A percentile compares a stretch with the other conserved stretches of the same genome.
Conservation (phyloP, 208 protist genomes). For the Wallacemonas collosoma region DNA sequence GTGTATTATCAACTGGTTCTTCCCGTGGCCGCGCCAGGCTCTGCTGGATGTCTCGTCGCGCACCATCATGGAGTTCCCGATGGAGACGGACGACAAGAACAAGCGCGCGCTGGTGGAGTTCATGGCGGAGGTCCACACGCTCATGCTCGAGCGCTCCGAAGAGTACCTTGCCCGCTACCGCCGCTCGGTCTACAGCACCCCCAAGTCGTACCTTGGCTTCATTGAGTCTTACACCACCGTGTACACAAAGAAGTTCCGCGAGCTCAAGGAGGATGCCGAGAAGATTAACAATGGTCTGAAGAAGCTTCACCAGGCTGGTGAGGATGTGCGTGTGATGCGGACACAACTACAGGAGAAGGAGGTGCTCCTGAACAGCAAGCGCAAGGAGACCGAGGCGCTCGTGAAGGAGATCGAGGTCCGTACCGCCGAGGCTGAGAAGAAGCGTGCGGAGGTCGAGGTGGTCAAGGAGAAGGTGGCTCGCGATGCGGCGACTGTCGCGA, state of each 20-base stretch:
- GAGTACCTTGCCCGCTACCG: slow-evolving; percentile 94
- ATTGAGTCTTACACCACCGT: slow-evolving; percentile 93
- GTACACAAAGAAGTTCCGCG: slow-evolving; percentile 92
- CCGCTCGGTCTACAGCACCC: slow-evolving; percentile 93
- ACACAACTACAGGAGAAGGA: slow-evolving; percentile 96
- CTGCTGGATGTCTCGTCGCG: slow-evolving; percentile 92
- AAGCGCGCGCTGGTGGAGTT: slow-evolving; percentile 91
- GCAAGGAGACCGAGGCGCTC: slow-evolving; percentile 92
- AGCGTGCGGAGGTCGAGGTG: slow-evolving; percentile 93
- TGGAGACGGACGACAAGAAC: slow-evolving; percentile 91
- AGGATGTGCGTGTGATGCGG: slow-evolving; percentile 95
- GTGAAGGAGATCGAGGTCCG: slow-evolving; percentile 94
- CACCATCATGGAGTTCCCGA: slow-evolving; percentile 91
- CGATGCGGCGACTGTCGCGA: slow-evolving; percentile 89
- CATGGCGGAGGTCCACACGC: slow-evolving; percentile 91
- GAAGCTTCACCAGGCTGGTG: slow-evolving; percentile 94
- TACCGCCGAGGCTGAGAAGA: slow-evolving; percentile 95
- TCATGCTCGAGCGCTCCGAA: slow-evolving; percentile 90
- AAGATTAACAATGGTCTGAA: slow-evolving; percentile 95
- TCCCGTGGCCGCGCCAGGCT: slow-evolving; percentile 97
- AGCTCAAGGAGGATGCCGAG: slow-evolving; percentile 90
- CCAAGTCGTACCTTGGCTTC: slow-evolving; percentile 95
- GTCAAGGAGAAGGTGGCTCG: slow-evolving; percentile 91
- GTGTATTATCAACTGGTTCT: slow-evolving; percentile 99
- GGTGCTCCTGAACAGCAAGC: slow-evolving; percentile 89